These are phyloP conservation scores for Cladosporium sp. DNA, from an alignment of 2,329 filamentous ascomycete species.

Conservation along the genomic window DNA sequence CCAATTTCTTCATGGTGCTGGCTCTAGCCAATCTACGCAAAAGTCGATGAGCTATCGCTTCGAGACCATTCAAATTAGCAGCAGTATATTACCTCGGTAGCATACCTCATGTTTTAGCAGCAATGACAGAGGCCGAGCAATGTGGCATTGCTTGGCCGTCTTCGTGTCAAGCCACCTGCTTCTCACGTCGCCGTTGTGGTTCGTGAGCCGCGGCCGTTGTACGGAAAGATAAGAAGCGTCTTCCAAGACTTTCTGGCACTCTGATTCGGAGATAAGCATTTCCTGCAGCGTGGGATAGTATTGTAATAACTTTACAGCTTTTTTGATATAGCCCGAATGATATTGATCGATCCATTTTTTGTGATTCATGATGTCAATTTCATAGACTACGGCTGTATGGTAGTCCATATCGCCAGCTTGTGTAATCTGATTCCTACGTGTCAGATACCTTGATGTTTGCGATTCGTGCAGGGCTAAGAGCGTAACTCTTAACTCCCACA, in stretches of 20 bases:
- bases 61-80: no score
- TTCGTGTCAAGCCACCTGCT: not conserved
- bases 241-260: not conserved
- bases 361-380: not conserved
- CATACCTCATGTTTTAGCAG: no score
- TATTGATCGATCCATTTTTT: not conserved
- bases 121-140: not conserved
- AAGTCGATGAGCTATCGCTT: not conserved
- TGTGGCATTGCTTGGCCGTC: constrained; percentile 6
- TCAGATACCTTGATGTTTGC: no score
- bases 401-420: no score
- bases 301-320: not conserved
- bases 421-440: no score
- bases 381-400: no score
- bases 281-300: not conserved
- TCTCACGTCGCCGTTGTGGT: not conserved
- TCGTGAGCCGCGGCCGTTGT: not conserved
- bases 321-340: no score
- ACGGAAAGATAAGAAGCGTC: constrained; percentile 4
- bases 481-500: no score
- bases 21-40: no score
- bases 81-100: no score
- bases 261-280: not conserved
- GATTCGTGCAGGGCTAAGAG: no score
- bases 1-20: not conserved